Base-by-base conservation (phyloP, 352 stramenopile species). In the Blastocystis sp. region DNA sequence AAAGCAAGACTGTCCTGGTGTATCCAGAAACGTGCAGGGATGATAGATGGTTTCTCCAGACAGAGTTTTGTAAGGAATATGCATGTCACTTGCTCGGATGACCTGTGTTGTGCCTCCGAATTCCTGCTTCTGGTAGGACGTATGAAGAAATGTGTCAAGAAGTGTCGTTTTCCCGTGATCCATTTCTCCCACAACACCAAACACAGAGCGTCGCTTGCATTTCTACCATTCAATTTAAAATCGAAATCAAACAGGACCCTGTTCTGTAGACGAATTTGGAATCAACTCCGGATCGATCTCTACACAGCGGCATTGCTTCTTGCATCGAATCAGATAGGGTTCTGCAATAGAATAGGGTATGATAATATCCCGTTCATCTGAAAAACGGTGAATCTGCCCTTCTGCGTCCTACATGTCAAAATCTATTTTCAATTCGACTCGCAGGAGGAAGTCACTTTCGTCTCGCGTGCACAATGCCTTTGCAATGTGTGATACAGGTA, bases 111-210 rank as follows among this genome's bases (percentile, higher is more conserved):
- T 84, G 7, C 73, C 73, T 50, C 73, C 73, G 47, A 68, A 84
- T 50, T 84, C 73, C 20, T 68, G 73, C 34, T 66, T 54, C 11
- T 64, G 73, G 29, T 66, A 53, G n/a, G 73, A 66, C 13, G 73
- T 66, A 45, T 84, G 73, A 23, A 66, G 73, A 26, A 84, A 47
- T 11, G 20, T 43, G 26, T 84, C 73, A 50, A 84, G 29, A 7
- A 84, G 39, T 15, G 73, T 84, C 23, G 73, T 84, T 50, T 84
- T 84, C 6, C 73, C 73, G 26, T 84, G 73, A 84, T 84, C 73
- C 73, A 84, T 84, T 66, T 84, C 73, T 50, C 73, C 73, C 9
- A 84, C 53, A 9, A 84, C 53, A 18, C 43, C 53, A 50, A 84
- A 37, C 2, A 84, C 50, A 13, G 54, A 84, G 20, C 55, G 73